Base-by-base conservation (phyloP, 1,139 yeast species). In the Pichia sorboxylosa region DNA sequence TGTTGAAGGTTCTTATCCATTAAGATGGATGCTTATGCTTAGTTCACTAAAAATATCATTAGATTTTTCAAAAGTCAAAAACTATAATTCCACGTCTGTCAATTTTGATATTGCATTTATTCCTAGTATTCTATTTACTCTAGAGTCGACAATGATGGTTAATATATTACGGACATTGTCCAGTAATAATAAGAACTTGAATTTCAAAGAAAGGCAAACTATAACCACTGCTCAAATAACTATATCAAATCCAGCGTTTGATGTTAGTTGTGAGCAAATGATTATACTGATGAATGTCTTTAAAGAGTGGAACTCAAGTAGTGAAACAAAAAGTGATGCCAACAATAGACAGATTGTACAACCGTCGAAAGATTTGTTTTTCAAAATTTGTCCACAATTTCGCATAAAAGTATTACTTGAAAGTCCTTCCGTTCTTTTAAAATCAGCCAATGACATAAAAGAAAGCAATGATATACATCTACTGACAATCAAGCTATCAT, bases 101-200 rank as follows among this genome's bases (percentile, higher is more conserved):
- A 37, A 17, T 2, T 32, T 32, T 36, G 77, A 74, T 45, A 46
- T 74, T 6, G 45, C 72, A 17, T 68, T 62, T 30, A 47, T 73
- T 3, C 81, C 82, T 1, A 71, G 63, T 44, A 54, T 64, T 35
- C 64, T 72, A 23, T 42, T 69, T 21, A 70, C 72, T 13, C 63
- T 70, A 35, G 70, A 70, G 42, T 66, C 82, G 0, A 77, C 77
- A 40, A 13, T 54, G 66, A 9, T 62, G 53, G 34, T 64, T 16
- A 43, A 43, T 25, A 2, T 45, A 3, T 25, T 45, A 3, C 34
- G 44, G 18, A 28, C 41, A 6, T 35, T 42, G 13, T 30, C 41
- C 6, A 39, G 28, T 20, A 28, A 37, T 11, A 28, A 28, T 8
- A 26, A 20, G 2, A 17, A 23, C 7, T 13, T 21, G 3, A 28